Evolutionary conservation across 352 stramenopile species (phyloP).

Genomic region (Globisporangium viniferum): DNA sequence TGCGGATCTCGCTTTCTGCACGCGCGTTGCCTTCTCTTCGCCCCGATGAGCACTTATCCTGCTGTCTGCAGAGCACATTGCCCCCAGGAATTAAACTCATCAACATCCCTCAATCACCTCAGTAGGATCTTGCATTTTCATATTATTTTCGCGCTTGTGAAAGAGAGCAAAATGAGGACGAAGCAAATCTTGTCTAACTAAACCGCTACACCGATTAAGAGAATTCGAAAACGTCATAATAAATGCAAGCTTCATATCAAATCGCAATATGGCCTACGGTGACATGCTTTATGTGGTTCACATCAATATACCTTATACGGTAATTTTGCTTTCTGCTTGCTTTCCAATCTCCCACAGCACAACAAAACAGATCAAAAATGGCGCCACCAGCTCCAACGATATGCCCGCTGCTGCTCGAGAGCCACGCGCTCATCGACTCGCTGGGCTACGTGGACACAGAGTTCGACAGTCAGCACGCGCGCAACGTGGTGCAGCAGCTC

Average conservation of each 20-base stretch:
- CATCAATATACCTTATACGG: background rate
- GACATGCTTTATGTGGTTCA: background rate
- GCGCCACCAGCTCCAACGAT: constrained; percentile 23
- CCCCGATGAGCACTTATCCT: constrained; percentile 65
- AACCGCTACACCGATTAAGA: background rate
- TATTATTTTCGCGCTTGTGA: background rate
- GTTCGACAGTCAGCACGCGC: constrained; percentile 40
- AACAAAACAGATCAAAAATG: constrained; percentile 19
- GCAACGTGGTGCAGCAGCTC: constrained; percentile 58
- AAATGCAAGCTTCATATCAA: background rate
- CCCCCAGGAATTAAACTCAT: constrained; percentile 51
- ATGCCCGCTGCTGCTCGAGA: constrained; percentile 60
- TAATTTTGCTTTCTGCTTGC: background rate
- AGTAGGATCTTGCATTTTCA: background rate
- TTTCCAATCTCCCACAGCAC: background rate
- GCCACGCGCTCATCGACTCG: constrained; percentile 63
- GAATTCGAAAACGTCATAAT: background rate
- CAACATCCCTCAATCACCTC: constrained; percentile 22
- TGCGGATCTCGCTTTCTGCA: constrained; percentile 4
- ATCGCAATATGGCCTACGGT: background rate
- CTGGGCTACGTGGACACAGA: constrained; percentile 76
- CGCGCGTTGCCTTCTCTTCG: constrained; percentile 1
- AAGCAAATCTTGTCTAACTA: background rate
- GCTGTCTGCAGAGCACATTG: constrained; percentile 21
- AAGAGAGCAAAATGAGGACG: background rate